Evolutionary conservation across 495 filamentous ascomycete species (phyloP), one percentile per base, ranked within the genome.

Genomic region (Penicillium silybi): DNA sequence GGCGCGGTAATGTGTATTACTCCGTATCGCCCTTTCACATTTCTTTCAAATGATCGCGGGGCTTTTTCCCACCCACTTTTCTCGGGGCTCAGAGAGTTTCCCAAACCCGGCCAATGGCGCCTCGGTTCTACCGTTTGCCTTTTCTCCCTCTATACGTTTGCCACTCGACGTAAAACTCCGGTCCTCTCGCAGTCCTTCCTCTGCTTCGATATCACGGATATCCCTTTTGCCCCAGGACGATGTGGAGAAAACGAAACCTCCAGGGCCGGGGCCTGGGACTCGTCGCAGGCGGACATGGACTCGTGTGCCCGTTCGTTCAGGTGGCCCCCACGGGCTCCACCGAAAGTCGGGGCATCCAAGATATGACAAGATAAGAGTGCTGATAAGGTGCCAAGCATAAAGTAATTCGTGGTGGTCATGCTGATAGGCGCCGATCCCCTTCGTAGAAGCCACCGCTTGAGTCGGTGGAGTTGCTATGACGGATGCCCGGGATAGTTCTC

Each of bases 391-490:
- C 35, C 44, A 37, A 64, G 61, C 57, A 56, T 55, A 56, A 41
- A 41, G 57, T 69, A 57, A 69, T 69, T 63, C 32, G 57, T 49
- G 56, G 52, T 65, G 61, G 66, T 69, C 66, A 69, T 59, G 32
- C 15, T 59, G 44, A 44, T 57, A 46, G 39, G 23, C 50, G 42
- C 35, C 17, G 38, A 22, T 44, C 27, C 45, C 18, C 16, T 22
- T 32, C 29, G 11, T 19, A 35, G 3, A 9, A 17, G n/a, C 8
- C 22, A 17, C 11, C 7, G n/a, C 16, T 20, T 20, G n/a, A 18
- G 18, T 10, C 10, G 32, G 15, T 17, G 37, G 37, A 39, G 16
- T 6, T 8, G 3, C 18, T 19, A 39, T 39, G 37, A 39, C 37
- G 37, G 37, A 39, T 18, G 37, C 18, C 2, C 18, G 37, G 29